Evolutionary conservation across 2,329 filamentous ascomycete genomes (phyloP).

Genomic region (Exophiala bonariae): DNA sequence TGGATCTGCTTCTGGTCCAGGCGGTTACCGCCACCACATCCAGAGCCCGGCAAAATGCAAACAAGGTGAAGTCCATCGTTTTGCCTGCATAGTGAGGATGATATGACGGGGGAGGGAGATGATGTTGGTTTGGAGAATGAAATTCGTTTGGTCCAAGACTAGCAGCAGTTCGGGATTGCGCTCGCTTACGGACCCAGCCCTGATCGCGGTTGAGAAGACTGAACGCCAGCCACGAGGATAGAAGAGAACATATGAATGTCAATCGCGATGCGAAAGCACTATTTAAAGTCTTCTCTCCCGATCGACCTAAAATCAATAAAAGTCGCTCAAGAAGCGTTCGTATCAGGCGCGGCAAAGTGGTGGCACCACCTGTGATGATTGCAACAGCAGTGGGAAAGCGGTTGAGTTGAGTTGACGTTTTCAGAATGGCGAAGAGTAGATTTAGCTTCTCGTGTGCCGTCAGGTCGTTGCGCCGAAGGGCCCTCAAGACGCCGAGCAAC

Average conservation of each 20-base stretch:
- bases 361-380: slow-evolving; percentile 53
- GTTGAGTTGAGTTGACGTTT: slow-evolving; percentile 26
- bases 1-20: slow-evolving; percentile 55
- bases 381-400: slow-evolving; percentile 42
- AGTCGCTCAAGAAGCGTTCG: slow-evolving; percentile 30
- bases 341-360: slow-evolving; percentile 40
- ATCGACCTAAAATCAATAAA: slow-evolving; percentile 21
- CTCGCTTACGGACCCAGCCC: slow-evolving; percentile 23
- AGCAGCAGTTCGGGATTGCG: slow-evolving; percentile 15
- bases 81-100: slow-evolving; percentile 60
- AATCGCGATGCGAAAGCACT: neutral
- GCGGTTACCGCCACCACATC: slow-evolving; percentile 68
- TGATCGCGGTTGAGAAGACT: slow-evolving; percentile 44
- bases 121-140: slow-evolving; percentile 18
- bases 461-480: slow-evolving; percentile 34
- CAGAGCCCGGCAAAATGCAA: slow-evolving; percentile 69
- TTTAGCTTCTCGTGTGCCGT: slow-evolving; percentile 35
- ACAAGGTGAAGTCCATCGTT: slow-evolving; percentile 81
- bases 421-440: slow-evolving; percentile 28
- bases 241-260: slow-evolving; percentile 46
- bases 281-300: slow-evolving; percentile 9
- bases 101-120: slow-evolving; percentile 18
- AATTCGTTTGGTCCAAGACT: slow-evolving; percentile 9
- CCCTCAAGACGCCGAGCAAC: slow-evolving; percentile 40
- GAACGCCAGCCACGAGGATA: slow-evolving; percentile 53